Base-by-base conservation (phyloP, 2,329 filamentous ascomycete genomes). In the Trichoderma sp. region DNA sequence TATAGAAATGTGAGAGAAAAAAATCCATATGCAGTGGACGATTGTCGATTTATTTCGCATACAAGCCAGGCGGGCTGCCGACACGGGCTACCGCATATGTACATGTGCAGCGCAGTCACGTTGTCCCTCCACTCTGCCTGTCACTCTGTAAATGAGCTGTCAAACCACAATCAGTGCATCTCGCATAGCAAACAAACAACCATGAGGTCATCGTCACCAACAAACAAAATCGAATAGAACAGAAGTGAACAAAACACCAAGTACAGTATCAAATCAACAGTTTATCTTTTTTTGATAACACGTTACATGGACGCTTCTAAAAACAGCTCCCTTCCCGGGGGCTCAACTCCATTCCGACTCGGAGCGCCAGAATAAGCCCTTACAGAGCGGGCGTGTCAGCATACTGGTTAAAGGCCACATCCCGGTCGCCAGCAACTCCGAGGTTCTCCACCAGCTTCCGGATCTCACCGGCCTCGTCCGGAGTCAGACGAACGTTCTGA, bases 401-500 rank as follows among this genome's bases (percentile, higher is more conserved):
- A 36, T 69, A 69, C 15, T 50, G 26, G 66, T 36, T 53, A 11
- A 69, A 62, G 13, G 57, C 36, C 47, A 61, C 9, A 15, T 62
- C 36, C 4, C 66, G 66, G 36, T n/a, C 30, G 7, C 66, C 66
- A 17, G 66, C 66, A 53, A 69, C 66, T 11, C 66, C 66, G 23
- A 69, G 36, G n/a, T 69, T 12, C 20, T 69, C 57, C 13, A 69
- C 66, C 66, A 62, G 26, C 57, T 28, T n/a, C 13, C 66, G 66
- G 23, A 69, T 61, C 66, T 69, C 66, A 15, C 55, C 57, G 30
- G 66, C 57, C 9, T 69, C 66, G 1, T 53, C 39, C n/a, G 66
- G 26, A 6, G 66, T 69, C 66, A 85, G 57, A 57, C 66, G 66
- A 6, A 85, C 76, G 2, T 78, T 61, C 3, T 79, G 50, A 1